These are phyloP conservation scores for Fraxinus excelsior DNA, from an alignment of 257 asterid genomes.

Conservation along the genomic window DNA sequence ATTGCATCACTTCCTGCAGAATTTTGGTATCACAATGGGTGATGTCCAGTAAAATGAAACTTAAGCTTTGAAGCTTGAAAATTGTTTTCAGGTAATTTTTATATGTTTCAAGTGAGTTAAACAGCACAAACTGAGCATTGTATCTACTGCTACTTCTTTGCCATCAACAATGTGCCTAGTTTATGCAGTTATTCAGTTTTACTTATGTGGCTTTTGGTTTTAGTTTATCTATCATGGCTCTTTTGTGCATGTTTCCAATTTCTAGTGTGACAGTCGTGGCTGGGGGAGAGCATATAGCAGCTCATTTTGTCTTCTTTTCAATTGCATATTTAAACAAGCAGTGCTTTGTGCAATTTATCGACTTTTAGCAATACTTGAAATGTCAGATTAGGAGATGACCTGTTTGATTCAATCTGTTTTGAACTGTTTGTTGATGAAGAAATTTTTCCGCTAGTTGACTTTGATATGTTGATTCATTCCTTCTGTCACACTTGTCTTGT, in stretches of 20 bases:
- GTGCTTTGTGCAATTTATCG: neutral
- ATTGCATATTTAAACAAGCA: neutral
- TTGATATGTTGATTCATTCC: neutral
- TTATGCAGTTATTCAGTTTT: constrained; percentile 17
- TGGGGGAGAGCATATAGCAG: neutral
- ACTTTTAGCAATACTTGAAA: neutral
- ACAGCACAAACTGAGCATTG: neutral
- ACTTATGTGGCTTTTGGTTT: neutral
- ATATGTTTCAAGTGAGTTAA: neutral
- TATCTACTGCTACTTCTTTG: neutral
- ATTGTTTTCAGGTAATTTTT: neutral
- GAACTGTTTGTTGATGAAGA: neutral
- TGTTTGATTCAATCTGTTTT: neutral
- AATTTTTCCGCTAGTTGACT: neutral
- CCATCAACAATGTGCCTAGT: neutral
- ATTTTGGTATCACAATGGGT: neutral
- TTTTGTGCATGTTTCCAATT: neutral
- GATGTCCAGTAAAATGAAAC: neutral
- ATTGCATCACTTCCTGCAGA: neutral
- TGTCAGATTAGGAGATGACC: neutral
- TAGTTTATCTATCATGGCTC: neutral
- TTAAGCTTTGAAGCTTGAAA: neutral
- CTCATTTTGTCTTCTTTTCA: neutral
- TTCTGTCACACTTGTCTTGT: neutral
- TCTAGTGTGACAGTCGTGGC: neutral